Evolutionary conservation across 768 basidiomycete species (phyloP).

Genomic region (Podaxis sp.): DNA sequence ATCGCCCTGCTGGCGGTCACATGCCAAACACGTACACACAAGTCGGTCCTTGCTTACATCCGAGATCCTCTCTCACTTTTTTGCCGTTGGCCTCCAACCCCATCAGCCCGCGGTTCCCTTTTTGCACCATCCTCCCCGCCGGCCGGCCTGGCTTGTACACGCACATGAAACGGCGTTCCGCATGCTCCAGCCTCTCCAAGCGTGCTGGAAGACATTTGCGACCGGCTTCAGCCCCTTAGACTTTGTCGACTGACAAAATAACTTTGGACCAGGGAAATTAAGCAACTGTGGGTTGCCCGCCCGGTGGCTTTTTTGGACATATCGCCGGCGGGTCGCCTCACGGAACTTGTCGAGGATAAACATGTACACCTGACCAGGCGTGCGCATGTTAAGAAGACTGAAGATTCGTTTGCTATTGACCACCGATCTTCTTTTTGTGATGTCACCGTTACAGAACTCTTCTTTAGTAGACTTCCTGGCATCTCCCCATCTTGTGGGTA

Average conservation of each 20-base stretch:
- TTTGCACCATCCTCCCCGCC: not conserved
- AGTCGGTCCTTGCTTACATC: not conserved
- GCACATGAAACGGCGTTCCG: not conserved
- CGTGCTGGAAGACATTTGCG: not conserved
- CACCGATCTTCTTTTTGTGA: not conserved
- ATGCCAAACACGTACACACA: constrained; percentile 6
- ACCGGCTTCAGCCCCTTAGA: not conserved
- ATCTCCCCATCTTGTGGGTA: not conserved
- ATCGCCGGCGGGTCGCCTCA: not conserved
- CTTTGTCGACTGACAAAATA: not conserved
- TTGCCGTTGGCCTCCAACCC: not conserved
- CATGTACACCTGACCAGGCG: not conserved
- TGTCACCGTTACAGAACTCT: not conserved
- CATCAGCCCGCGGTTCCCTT: constrained; percentile 2
- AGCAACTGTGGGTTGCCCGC: not conserved
- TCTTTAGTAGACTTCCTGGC: not conserved
- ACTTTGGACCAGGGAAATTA: not conserved
- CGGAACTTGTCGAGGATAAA: not conserved
- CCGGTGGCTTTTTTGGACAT: not conserved
- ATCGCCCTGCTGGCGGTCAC: not conserved
- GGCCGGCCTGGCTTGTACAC: not conserved
- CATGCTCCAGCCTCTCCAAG: not conserved
- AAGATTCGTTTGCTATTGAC: not conserved
- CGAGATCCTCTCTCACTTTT: constrained; percentile 3
- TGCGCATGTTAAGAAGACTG: not conserved